Conservation (phyloP, 148 eudicot species). For the Silene conica region DNA sequence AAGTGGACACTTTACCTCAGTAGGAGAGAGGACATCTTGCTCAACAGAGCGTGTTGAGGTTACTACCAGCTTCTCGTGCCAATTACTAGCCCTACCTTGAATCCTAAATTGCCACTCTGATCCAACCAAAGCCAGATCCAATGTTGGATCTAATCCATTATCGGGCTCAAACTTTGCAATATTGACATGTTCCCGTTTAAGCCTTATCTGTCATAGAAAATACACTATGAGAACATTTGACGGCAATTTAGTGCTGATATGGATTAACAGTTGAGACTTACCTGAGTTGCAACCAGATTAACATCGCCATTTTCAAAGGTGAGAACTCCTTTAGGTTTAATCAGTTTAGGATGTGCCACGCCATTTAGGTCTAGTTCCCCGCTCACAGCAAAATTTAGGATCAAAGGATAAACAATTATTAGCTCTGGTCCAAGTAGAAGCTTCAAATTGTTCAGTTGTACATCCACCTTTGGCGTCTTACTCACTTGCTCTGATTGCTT, state of each 20-base stretch:
- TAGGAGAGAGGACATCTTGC: constrained; percentile 89
- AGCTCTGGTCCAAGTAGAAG: constrained; percentile 93
- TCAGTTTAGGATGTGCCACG: constrained; percentile 83
- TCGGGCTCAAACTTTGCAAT: constrained; percentile 98
- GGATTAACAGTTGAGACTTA: constrained; percentile 21
- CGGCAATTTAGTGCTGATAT: constrained; percentile 1
- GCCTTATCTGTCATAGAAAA: constrained; percentile 63
- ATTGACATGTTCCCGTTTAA: constrained; percentile 91
- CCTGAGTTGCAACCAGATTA: constrained; percentile 99
- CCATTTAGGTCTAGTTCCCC: constrained; percentile 96
- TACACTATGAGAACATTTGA: constrained; percentile 13
- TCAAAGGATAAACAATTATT: constrained; percentile 89
- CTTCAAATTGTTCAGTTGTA: constrained; percentile 71
- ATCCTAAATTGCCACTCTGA: constrained; percentile 99
- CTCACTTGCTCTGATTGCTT: constrained; percentile 67
- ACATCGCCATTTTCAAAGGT: constrained; percentile 96
- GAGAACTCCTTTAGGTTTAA: constrained; percentile 88
- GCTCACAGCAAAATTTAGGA: constrained; percentile 94
- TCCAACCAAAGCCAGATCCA: constrained; percentile 95
- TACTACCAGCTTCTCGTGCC: constrained; percentile 98
- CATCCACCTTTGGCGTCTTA: constrained; percentile 73
- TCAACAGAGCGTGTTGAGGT: constrained; percentile 97
- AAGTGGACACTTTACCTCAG: constrained; percentile 59
- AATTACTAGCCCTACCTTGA: constrained; percentile 96
- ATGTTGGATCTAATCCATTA: constrained; percentile 85